These are phyloP conservation scores for Copromyces sp. DNA, from an alignment of 495 filamentous ascomycete species.

Conservation along the genomic window DNA sequence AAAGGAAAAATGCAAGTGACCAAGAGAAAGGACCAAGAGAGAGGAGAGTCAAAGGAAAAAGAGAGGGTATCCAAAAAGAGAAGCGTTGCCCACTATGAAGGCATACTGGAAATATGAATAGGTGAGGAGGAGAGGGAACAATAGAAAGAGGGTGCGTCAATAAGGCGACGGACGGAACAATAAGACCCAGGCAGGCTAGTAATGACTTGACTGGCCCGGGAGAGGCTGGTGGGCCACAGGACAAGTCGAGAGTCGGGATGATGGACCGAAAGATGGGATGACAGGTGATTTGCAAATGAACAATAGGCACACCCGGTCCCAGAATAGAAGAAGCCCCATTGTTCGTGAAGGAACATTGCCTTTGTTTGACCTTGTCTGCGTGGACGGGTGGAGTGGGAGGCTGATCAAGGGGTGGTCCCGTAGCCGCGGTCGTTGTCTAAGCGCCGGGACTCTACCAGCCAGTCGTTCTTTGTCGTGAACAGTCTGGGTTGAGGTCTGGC, in stretches of 20 bases:
- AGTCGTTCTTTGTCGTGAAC: slow-evolving; percentile 4
- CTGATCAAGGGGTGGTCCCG: not conserved
- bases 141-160: slow-evolving; percentile 5
- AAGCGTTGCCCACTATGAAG: slow-evolving; percentile 7
- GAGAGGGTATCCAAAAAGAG: slow-evolving; percentile 1
- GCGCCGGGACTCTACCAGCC: slow-evolving; percentile 5
- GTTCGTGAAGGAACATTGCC: not conserved
- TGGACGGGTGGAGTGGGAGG: not conserved
- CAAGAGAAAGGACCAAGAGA: not conserved
- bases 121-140: slow-evolving; percentile 10
- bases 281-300: not conserved
- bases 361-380: slow-evolving; percentile 1
- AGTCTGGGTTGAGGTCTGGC: not conserved
- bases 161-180: slow-evolving; percentile 3
- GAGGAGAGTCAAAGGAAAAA: not conserved
- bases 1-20: slow-evolving; percentile 1
- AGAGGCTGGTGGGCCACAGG: slow-evolving; percentile 2
- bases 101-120: slow-evolving; percentile 9
- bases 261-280: not conserved
- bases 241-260: not conserved
- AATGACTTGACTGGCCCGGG: not conserved
- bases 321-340: not conserved
- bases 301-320: not conserved
- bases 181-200: slow-evolving; percentile 1
- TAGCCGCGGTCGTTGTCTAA: slow-evolving; percentile 4